Evolutionary conservation across 2,329 filamentous ascomycete species (phyloP).

Genomic region (Moelleriella libera): DNA sequence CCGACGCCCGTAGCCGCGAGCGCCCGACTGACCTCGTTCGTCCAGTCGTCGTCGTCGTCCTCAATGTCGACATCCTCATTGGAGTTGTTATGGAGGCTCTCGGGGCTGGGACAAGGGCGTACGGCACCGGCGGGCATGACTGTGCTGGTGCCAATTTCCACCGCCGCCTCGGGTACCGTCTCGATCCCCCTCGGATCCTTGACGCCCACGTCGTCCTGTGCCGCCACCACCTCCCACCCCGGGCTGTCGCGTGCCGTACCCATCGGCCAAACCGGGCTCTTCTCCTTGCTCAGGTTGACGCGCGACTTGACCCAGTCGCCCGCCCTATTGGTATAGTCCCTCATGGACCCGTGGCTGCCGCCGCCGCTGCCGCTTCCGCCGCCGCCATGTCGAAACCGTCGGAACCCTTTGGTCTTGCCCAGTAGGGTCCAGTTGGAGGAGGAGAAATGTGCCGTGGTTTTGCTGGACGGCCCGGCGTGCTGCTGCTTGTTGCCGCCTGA

Average conservation of each 20-base stretch:
- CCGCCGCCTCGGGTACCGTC: conserved; percentile 3
- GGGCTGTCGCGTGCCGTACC: neutral
- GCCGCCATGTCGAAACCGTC: conserved; percentile 2
- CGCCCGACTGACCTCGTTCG: neutral
- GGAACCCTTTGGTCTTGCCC: conserved; percentile 5
- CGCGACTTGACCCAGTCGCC: conserved; percentile 14
- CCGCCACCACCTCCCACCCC: no score
- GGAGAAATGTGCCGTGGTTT: neutral
- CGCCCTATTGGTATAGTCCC: conserved; percentile 11
- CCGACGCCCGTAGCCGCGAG: neutral
- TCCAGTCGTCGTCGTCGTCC: neutral
- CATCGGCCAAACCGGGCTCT: conserved; percentile 2
- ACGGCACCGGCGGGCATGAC: neutral
- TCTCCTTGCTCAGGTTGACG: conserved; percentile 6
- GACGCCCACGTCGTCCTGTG: neutral
- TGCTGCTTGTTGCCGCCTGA: conserved; percentile 2
- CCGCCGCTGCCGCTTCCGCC: neutral
- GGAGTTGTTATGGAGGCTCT: neutral
- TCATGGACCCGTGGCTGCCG: conserved; percentile 7
- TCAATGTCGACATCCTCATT: neutral
- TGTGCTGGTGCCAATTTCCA: conserved; percentile 3
- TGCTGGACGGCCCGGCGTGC: conserved; percentile 1
- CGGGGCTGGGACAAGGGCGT: neutral
- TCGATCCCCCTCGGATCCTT: conserved; percentile 1
- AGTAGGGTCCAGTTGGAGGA: conserved; percentile 2